Evolutionary conservation across 495 filamentous ascomycete genomes (phyloP), one percentile per base, ranked within the genome.

Genomic region (Chaetomidium leptoderma): DNA sequence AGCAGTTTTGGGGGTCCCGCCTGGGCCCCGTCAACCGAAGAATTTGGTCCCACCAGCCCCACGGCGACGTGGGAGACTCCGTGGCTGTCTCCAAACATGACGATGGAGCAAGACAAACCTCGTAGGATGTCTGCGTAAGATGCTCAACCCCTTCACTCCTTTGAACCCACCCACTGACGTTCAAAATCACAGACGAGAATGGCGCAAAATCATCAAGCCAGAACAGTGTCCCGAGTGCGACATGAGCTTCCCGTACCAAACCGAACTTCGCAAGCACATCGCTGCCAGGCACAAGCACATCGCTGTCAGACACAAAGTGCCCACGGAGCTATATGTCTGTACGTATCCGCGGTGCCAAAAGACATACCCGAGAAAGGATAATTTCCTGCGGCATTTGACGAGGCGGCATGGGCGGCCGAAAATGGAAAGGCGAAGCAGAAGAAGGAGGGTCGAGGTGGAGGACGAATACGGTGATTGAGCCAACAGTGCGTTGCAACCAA

Each of bases 211-310:
- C 14, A 23, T 24, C 10, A 37, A 21, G 32, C 59, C 59, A 0
- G 54, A 39, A 2, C 36, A 24, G 19, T 62, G 59, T 35, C 53
- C 33, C 3, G 9, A 13, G 10, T 62, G 54, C 35, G 24, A 14
- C 5, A 39, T 17, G 23, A 35, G 59, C 0, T 26, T 27, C 13
- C 2, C 14, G 2, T 54, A 57, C 47, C 11, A 19, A 1, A 24
- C 19, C 9, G 49, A 57, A 14, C 27, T 52, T n/a, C 10, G 33
- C 2, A 53, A 39, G 16, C 54, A 62, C 49, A 35, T 62, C 6
- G 11, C 4, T 0, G 17, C 27, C 23, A 46, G 32, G 2, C 59
- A 58, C 21, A 23, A 16, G 1, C 16, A 53, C 6, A 6, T 27
- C 4, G 47, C 53, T 7, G n/a, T 4, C 10, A 4, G 23, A 3